These are phyloP conservation scores for Malassezia brasiliensis DNA, from an alignment of 1,284 basidiomycete genomes.

Conservation along the genomic window DNA sequence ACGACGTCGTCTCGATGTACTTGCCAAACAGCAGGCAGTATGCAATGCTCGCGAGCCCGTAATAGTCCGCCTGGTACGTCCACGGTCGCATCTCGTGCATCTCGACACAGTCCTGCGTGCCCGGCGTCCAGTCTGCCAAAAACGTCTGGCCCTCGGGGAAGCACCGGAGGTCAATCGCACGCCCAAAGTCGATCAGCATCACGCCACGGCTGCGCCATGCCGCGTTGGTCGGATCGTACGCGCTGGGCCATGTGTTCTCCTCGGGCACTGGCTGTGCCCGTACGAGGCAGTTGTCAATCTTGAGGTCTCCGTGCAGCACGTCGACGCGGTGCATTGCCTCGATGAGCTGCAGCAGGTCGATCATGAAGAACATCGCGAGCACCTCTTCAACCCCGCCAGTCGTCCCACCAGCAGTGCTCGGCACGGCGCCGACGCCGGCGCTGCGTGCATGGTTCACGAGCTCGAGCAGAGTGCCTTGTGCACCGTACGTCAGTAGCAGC, in stretches of 20 bases:
- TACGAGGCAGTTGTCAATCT: constrained; percentile 96
- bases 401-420: constrained; percentile 57
- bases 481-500: constrained; percentile 75
- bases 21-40: constrained; percentile 94
- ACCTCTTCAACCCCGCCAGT: constrained; percentile 67
- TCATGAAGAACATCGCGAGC: constrained; percentile 85
- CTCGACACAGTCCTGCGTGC: constrained; percentile 76
- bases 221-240: constrained; percentile 67
- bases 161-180: constrained; percentile 77
- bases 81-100: constrained; percentile 72
- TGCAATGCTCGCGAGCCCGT: constrained; percentile 79
- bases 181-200: constrained; percentile 90
- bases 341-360: constrained; percentile 74
- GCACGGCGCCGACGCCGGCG: constrained; percentile 54
- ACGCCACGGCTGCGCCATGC: constrained; percentile 85
- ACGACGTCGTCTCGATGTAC: constrained; percentile 55
- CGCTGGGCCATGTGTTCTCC: constrained; percentile 63
- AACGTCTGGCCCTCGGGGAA: constrained; percentile 62
- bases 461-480: constrained; percentile 85
- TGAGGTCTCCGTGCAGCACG: constrained; percentile 94
- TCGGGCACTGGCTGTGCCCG: constrained; percentile 64
- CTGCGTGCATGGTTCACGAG: constrained; percentile 64
- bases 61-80: constrained; percentile 93
- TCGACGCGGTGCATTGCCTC: constrained; percentile 70
- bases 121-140: constrained; percentile 69